phyloP scores from a whole-genome alignment of 2,329 filamentous ascomycete genomes.

The Pseudogymnoascus sp. region DNA sequence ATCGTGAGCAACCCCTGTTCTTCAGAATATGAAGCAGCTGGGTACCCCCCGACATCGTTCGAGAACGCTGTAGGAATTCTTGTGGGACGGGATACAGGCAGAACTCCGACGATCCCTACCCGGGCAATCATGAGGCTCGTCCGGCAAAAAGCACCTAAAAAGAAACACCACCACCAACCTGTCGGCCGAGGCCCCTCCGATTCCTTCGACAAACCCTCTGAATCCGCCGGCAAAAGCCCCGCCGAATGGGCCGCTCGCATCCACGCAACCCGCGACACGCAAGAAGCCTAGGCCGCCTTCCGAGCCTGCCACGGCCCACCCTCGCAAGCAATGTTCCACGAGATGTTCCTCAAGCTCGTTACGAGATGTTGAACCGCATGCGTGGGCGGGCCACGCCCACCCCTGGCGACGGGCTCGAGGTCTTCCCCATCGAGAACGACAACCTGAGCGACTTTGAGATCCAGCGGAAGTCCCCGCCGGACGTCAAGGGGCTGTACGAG shows the following conservation, averaged over 20 bases:
- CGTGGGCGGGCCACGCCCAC: conserved; percentile 27
- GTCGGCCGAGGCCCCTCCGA: neutral
- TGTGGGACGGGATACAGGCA: conserved; percentile 44
- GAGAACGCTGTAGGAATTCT: conserved; percentile 46
- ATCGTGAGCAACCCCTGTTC: conserved; percentile 46
- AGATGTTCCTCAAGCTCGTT: conserved; percentile 54
- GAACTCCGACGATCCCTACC: conserved; percentile 51
- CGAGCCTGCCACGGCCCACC: conserved; percentile 22
- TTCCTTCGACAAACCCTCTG: too few species aligned
- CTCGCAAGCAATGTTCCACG: conserved; percentile 42
- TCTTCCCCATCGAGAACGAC: conserved; percentile 45
- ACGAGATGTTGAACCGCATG: conserved; percentile 22
- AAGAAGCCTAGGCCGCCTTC: conserved; percentile 51
- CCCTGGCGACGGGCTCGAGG: conserved; percentile 55
- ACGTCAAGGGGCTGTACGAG: conserved; percentile 48
- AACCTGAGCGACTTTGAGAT: conserved; percentile 60
- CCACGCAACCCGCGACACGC: conserved; percentile 50
- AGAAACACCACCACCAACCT: neutral
- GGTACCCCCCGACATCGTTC: conserved; percentile 38
- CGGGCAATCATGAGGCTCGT: conserved; percentile 30
- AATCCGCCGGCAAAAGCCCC: neutral
- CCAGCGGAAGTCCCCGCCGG: conserved; percentile 54
- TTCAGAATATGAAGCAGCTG: conserved; percentile 49
- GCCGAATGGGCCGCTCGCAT: conserved; percentile 48
- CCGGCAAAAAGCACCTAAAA: neutral